A percentile compares a stretch with the other conserved stretches of the same genome.
phyloP scores from a whole-genome alignment of 192 early-diverging fungal species.

The Mortierella alpina region DNA sequence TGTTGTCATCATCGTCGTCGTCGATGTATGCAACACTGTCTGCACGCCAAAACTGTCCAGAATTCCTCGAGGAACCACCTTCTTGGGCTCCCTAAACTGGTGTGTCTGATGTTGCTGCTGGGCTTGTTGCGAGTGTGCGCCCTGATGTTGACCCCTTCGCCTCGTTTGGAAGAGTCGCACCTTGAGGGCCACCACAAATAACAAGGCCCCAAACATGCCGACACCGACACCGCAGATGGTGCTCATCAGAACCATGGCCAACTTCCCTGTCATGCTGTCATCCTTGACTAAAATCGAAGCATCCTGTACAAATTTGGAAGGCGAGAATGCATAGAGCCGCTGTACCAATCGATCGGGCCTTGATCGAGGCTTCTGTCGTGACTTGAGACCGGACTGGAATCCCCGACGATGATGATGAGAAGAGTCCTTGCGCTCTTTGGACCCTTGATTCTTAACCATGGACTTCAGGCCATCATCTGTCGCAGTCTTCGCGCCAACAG shows the following conservation, averaged over 20 bases:
- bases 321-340: slow-evolving; percentile 21
- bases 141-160: slow-evolving; percentile 3
- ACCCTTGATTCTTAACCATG: background rate
- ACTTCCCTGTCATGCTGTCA: slow-evolving; percentile 26
- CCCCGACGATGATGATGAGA: background rate
- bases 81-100: slow-evolving; percentile 7
- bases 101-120: slow-evolving; percentile 16
- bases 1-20: slow-evolving; percentile 5
- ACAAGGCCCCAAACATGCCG: slow-evolving; percentile 37
- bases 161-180: slow-evolving; percentile 32
- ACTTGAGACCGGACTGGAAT: background rate
- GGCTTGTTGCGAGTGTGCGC: background rate
- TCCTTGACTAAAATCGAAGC: slow-evolving; percentile 16
- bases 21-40: slow-evolving; percentile 31
- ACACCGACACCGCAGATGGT: slow-evolving; percentile 29
- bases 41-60: slow-evolving; percentile 36
- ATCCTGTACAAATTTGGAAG: slow-evolving; percentile 13
- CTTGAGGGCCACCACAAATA: slow-evolving; percentile 46
- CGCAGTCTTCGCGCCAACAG: background rate
- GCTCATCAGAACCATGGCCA: slow-evolving; percentile 44
- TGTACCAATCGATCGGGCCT: slow-evolving; percentile 4
- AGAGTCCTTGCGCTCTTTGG: background rate
- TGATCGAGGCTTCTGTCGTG: too few relatives aligned
- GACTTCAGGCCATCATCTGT: background rate
- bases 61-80: slow-evolving; percentile 30